These are phyloP conservation scores for Hypoxylon sp. DNA, from an alignment of 2,329 filamentous ascomycete species.

Conservation along the genomic window DNA sequence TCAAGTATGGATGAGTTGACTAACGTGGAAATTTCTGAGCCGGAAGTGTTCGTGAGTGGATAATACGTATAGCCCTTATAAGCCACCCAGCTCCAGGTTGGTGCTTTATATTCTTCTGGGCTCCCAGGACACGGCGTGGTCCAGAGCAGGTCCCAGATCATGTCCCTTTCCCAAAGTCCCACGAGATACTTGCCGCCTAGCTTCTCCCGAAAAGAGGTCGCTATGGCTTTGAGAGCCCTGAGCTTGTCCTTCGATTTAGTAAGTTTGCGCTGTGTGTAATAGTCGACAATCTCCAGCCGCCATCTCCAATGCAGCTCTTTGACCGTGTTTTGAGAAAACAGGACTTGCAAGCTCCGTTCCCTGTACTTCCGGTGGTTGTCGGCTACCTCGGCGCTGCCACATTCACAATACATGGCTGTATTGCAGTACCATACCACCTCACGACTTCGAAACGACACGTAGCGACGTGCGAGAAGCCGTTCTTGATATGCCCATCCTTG, in stretches of 20 bases:
- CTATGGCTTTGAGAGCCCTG: neutral
- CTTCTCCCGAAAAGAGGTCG: neutral
- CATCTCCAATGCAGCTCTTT: slow-evolving; percentile 5
- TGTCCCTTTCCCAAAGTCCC: neutral
- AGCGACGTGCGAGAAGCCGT: neutral
- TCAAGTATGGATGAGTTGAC: neutral
- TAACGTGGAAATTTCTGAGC: neutral
- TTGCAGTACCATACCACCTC: slow-evolving; percentile 4
- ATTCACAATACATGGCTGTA: neutral
- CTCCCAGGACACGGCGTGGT: neutral
- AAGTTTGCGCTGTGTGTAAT: slow-evolving; percentile 3
- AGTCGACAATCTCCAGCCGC: slow-evolving; percentile 2
- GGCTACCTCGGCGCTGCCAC: neutral
- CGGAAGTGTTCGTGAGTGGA: too few relatives aligned
- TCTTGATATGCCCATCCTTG: slow-evolving; percentile 3
- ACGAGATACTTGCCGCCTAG: neutral
- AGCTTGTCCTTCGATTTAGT: neutral
- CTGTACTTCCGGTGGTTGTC: neutral
- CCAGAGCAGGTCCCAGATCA: neutral
- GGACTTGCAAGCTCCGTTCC: neutral
- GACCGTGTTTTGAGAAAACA: neutral
- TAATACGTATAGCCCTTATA: neutral
- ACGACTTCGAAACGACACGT: neutral
- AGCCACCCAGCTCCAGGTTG: neutral
- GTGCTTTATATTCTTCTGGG: neutral